Evolutionary conservation across 2,329 filamentous ascomycete genomes (phyloP), one percentile per base, ranked within the genome.

Genomic region (Samsoniella hepiali): DNA sequence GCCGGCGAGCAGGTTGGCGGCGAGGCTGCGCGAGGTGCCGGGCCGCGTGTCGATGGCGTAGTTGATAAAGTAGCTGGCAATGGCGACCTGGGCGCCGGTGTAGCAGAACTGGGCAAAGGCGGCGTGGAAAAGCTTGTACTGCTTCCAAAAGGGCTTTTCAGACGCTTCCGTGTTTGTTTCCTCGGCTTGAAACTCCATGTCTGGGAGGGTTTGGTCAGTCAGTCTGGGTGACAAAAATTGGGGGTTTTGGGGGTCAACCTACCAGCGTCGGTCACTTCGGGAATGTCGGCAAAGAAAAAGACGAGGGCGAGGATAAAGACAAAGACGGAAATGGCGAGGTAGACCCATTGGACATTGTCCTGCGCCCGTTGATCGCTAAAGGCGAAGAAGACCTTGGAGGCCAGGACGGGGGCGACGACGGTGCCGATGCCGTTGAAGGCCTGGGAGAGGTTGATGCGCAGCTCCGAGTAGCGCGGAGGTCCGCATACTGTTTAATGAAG

Each of bases 41-140:
- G 81, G 73, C 56, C 86, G 80, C 3, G 86, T 87, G 67, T 89
- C 85, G 29, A 78, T 81, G n/a, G 82, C 82, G 71, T 90, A 90
- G 76, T 91, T 91, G 79, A 91, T 90, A 74, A 91, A 91, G 74
- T 90, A 90, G 54, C 75, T 76, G 1, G 86, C 86, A 62, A 88
- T 84, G 63, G 83, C 85, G 40, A 88, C 79, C 72, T 93, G 91
- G 0, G 89, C 86, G 55, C 91, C 91, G 0, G 80, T 89, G 73
- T 94, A 95, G 72, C 87, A 91, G 75, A 93, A 93, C 68, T 94
- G 90, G 0, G 89, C 88, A 68, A 88, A 84, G 0, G 89, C 84
- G 13, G 89, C 91, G 69, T 91, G 89, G 80, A 93, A 92, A 3
- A 93, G 80, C 31, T 86, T 85, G 74, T 89, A 92, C 69, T 91